Conservation (phyloP, 805 yeast genomes). For the Saccharomycopsis capsularis region DNA sequence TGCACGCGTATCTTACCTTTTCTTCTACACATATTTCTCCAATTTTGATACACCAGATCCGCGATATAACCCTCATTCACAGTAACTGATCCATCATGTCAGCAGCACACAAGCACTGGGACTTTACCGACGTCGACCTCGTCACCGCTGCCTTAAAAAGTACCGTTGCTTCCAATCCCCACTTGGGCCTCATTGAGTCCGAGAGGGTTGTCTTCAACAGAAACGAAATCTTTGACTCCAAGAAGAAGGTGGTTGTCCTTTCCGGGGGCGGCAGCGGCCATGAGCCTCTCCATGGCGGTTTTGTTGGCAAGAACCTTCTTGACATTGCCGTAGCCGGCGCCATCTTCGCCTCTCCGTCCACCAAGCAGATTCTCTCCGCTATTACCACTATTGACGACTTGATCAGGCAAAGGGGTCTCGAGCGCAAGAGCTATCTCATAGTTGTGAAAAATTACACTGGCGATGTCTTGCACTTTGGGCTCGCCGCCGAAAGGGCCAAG, state of each 20-base stretch:
- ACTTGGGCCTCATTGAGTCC: slow-evolving; percentile 43
- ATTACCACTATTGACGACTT: slow-evolving; percentile 34
- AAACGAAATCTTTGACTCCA: slow-evolving; percentile 19
- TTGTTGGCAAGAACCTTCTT: slow-evolving; percentile 74
- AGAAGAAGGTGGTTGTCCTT: slow-evolving; percentile 58
- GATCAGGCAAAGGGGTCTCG: slow-evolving; percentile 30
- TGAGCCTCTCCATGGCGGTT: slow-evolving; percentile 91
- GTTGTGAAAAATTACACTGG: slow-evolving; percentile 93
- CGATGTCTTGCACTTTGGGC: slow-evolving; percentile 85
- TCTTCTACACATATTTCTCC: no score
- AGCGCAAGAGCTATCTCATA: slow-evolving; percentile 58
- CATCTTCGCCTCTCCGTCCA: slow-evolving; percentile 92
- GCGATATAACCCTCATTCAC: no score
- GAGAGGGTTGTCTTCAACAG: slow-evolving; percentile 48
- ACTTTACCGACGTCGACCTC: slow-evolving; percentile 31
- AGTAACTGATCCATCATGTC: no score
- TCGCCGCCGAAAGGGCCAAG: slow-evolving; percentile 84
- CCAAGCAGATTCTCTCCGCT: slow-evolving; percentile 75
- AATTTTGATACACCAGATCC: no score
- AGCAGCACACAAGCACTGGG: slow-evolving; percentile 44
- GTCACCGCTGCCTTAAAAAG: slow-evolving; percentile 41
- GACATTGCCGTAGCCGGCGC: slow-evolving; percentile 89
- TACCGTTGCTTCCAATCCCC: slow-evolving; percentile 48
- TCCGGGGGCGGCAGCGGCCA: slow-evolving; percentile 97
- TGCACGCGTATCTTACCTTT: no score